Evolutionary conservation across 208 protist species (phyloP).

Genomic region (Crithidia mellificae): DNA sequence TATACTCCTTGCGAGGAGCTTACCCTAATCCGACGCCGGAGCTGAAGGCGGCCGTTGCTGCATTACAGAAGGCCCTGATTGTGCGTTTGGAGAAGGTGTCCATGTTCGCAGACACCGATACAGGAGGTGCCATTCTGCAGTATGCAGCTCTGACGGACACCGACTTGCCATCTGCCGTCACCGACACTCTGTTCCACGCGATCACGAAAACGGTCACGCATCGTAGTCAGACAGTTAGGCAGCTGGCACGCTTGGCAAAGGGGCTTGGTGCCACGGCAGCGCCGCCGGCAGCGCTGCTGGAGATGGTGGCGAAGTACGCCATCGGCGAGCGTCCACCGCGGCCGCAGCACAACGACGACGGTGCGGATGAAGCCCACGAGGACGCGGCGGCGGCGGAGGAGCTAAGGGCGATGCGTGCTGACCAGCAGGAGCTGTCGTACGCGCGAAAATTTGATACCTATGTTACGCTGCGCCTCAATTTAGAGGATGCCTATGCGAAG

Average conservation of each 20-base stretch:
- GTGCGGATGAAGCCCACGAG: slow-evolving; percentile 7
- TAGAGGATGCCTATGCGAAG: slow-evolving; percentile 53
- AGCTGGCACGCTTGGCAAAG: slow-evolving; percentile 27
- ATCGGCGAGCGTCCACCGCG: slow-evolving; percentile 64
- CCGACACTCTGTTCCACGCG: slow-evolving; percentile 40
- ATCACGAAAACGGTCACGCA: slow-evolving; percentile 22
- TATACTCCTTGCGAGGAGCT: slow-evolving; percentile 30
- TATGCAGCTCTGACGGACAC: slow-evolving; percentile 25
- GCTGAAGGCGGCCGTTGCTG: slow-evolving; percentile 33
- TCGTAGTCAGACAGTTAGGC: too few species aligned
- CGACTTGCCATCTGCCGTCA: slow-evolving; percentile 42
- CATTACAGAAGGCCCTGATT: slow-evolving; percentile 46
- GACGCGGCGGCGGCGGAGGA: slow-evolving; percentile 21
- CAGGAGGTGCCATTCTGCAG: slow-evolving; percentile 39
- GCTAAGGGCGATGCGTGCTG: slow-evolving; percentile 15
- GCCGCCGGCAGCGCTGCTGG: slow-evolving; percentile 40
- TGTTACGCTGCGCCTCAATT: slow-evolving; percentile 37
- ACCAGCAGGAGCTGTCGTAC: slow-evolving; percentile 37
- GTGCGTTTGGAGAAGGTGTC: slow-evolving; percentile 60
- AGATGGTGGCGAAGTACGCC: slow-evolving; percentile 42
- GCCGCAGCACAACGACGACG: slow-evolving; percentile 5
- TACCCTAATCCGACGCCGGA: slow-evolving; percentile 28
- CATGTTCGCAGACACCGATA: slow-evolving; percentile 31
- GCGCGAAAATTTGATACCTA: slow-evolving; percentile 38
- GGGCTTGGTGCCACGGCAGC: slow-evolving; percentile 34